A percentile compares a stretch with the other conserved stretches of the same genome.
These are phyloP conservation scores for Erodium texanum DNA, from an alignment of 441 rosid genomes.

Conservation along the genomic window DNA sequence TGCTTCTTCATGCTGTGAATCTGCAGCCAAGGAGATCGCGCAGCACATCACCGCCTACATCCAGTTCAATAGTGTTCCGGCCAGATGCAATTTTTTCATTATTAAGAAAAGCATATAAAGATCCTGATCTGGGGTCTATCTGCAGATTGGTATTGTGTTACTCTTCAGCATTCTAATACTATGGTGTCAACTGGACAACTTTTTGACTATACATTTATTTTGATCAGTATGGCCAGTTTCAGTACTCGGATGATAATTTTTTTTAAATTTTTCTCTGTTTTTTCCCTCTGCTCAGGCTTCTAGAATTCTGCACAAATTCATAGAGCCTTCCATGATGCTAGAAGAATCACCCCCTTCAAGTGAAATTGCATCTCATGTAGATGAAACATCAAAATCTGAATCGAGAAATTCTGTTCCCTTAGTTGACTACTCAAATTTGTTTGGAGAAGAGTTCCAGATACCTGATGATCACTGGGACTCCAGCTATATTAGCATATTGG, in stretches of 20 bases:
- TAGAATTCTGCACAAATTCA: slow-evolving; percentile 52
- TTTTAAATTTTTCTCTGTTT: slow-evolving; percentile 15
- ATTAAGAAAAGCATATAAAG: slow-evolving; percentile 63
- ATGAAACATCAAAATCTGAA: slow-evolving; percentile 40
- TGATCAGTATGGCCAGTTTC: slow-evolving; percentile 11
- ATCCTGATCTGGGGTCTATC: slow-evolving; percentile 48
- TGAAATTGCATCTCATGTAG: slow-evolving; percentile 34
- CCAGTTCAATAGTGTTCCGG: slow-evolving; percentile 51
- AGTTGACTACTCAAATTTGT: slow-evolving; percentile 58
- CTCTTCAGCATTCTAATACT: slow-evolving; percentile 15
- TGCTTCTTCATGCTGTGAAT: slow-evolving; percentile 18
- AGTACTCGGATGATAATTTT: slow-evolving; percentile 13
- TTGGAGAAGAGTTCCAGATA: slow-evolving; percentile 65
- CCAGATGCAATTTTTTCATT: slow-evolving; percentile 56
- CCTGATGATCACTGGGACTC: slow-evolving; percentile 47
- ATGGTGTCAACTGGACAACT: slow-evolving; percentile 9
- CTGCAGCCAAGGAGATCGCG: slow-evolving; percentile 70
- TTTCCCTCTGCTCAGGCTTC: slow-evolving; percentile 45
- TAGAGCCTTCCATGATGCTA: slow-evolving; percentile 39
- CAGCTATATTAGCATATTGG: slow-evolving; percentile 51
- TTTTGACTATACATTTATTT: not conserved
- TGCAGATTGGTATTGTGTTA: slow-evolving; percentile 50
- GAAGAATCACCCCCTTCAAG: slow-evolving; percentile 26
- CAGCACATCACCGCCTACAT: slow-evolving; percentile 36
- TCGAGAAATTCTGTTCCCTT: slow-evolving; percentile 28